Percentiles rank a stretch among this genome's conserved stretches.
Evolutionary conservation across 1,284 basidiomycete genomes (phyloP).

Genomic region (Irpex sp.): DNA sequence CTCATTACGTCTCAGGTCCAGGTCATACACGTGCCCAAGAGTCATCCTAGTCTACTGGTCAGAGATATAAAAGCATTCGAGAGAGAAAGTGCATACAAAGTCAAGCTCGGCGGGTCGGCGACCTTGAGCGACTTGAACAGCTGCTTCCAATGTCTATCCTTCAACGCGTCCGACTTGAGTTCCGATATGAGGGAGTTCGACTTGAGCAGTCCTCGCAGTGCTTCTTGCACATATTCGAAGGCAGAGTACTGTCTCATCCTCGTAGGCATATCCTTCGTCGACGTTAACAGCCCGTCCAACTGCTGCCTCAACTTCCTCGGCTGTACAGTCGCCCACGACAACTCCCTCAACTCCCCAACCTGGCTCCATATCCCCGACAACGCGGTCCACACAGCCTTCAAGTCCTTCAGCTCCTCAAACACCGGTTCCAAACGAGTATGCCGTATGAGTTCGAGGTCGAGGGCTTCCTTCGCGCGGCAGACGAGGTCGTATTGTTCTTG

Average conservation of each 20-base stretch:
- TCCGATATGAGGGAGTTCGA: constrained; percentile 87
- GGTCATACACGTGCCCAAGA: constrained; percentile 93
- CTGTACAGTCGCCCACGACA: constrained; percentile 88
- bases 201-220: constrained; percentile 82
- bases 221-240: constrained; percentile 96
- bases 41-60: constrained; percentile 64
- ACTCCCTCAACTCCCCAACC: constrained; percentile 84
- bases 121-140: constrained; percentile 87
- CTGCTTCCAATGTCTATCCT: constrained; percentile 98
- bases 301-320: constrained; percentile 93
- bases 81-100: constrained; percentile 40
- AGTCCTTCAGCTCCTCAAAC: constrained; percentile 90
- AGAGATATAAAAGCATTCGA: neutral
- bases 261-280: constrained; percentile 98
- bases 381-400: constrained; percentile 99
- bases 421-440: constrained; percentile 92
- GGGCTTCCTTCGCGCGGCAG: constrained; percentile 92
- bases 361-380: constrained; percentile 96
- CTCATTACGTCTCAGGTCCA: constrained; percentile 95
- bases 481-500: constrained; percentile 94
- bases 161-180: constrained; percentile 94
- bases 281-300: constrained; percentile 82
- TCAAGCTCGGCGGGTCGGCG: constrained; percentile 59
- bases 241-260: constrained; percentile 99
- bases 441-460: constrained; percentile 87